phyloP scores from a whole-genome alignment of 306 rosid genomes.

The Dryas alaskensis region DNA sequence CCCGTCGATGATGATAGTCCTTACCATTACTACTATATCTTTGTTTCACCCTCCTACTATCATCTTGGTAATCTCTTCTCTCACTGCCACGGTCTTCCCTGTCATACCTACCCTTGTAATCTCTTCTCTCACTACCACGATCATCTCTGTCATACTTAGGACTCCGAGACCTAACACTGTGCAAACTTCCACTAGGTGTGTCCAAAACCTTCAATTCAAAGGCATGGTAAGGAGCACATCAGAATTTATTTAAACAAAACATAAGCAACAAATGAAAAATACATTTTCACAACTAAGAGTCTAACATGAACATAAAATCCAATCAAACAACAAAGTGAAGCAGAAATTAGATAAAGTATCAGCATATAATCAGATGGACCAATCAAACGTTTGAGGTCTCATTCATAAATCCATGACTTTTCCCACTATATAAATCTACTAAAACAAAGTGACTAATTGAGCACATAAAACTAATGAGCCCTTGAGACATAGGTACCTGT shows the following conservation, averaged over 20 bases:
- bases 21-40: slow-evolving; percentile 37
- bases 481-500: neutral
- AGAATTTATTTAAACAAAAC: slow-evolving; percentile 12
- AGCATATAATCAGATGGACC: slow-evolving; percentile 7
- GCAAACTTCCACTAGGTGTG: slow-evolving; percentile 39
- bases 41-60: slow-evolving; percentile 45
- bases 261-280: neutral
- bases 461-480: neutral
- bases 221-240: slow-evolving; percentile 20
- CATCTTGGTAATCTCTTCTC: slow-evolving; percentile 52
- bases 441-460: neutral
- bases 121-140: slow-evolving; percentile 41
- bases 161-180: slow-evolving; percentile 31
- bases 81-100: slow-evolving; percentile 47
- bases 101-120: slow-evolving; percentile 43
- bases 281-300: neutral
- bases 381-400: neutral
- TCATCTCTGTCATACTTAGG: slow-evolving; percentile 55
- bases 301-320: neutral
- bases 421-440: neutral
- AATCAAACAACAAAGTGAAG: neutral
- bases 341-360: neutral
- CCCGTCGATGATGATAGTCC: slow-evolving; percentile 57
- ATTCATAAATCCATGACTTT: slow-evolving; percentile 2
- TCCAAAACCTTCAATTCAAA: slow-evolving; percentile 49